These are phyloP conservation scores for Kappamyces sp. DNA, from an alignment of 192 early-diverging fungal species.

Conservation along the genomic window DNA sequence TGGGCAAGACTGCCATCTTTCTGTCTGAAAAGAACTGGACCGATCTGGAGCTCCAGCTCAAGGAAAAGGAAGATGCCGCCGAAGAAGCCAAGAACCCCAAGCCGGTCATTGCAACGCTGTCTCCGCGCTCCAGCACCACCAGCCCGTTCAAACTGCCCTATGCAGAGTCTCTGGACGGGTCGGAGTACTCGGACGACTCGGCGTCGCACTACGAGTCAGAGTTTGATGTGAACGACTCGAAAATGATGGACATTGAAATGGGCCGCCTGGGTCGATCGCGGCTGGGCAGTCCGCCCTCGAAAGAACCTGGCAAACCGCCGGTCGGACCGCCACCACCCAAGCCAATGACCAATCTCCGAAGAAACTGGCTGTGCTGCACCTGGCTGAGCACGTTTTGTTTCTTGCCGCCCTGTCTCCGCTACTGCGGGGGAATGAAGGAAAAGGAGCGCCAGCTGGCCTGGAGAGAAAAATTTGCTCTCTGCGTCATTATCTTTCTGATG, in stretches of 20 bases:
- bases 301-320: conserved; percentile 5
- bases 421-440: conserved; percentile 71
- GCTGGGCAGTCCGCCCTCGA: not conserved
- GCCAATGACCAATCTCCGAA: conserved; percentile 52
- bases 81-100: conserved; percentile 11
- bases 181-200: conserved; percentile 17
- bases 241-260: not conserved
- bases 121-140: no score
- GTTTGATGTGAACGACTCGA: conserved; percentile 21
- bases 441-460: conserved; percentile 88
- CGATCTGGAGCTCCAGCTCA: conserved; percentile 72
- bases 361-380: conserved; percentile 71
- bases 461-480: conserved; percentile 95
- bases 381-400: conserved; percentile 78
- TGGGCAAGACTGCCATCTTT: conserved; percentile 52
- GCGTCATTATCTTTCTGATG: conserved; percentile 78
- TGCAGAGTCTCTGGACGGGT: conserved; percentile 7
- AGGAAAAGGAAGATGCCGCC: conserved; percentile 45
- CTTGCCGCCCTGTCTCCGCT: conserved; percentile 55
- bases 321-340: conserved; percentile 19
- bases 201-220: conserved; percentile 41
- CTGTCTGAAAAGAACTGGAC: conserved; percentile 76
- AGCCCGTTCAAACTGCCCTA: no score
- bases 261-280: not conserved
- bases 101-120: no score